Conservation (phyloP, 1,139 yeast species). For the Yamadazyma dendronema region DNA sequence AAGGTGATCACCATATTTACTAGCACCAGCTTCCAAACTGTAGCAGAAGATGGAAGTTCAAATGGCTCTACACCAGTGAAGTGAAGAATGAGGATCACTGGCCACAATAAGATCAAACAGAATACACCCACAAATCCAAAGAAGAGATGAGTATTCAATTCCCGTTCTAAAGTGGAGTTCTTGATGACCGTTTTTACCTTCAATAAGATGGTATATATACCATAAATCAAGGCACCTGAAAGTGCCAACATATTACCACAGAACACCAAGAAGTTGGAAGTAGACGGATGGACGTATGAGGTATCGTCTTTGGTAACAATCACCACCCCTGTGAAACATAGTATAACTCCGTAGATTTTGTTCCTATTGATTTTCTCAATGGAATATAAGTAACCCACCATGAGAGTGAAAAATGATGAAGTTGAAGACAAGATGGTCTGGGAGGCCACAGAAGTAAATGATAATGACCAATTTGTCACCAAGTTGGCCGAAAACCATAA, state of each 20-base stretch:
- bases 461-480: slow-evolving; percentile 81
- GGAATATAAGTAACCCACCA: slow-evolving; percentile 72
- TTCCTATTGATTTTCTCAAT: slow-evolving; percentile 66
- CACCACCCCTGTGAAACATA: slow-evolving; percentile 77
- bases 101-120: slow-evolving; percentile 80
- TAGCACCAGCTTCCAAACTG: slow-evolving; percentile 53
- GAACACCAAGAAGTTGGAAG: slow-evolving; percentile 42
- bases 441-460: slow-evolving; percentile 88
- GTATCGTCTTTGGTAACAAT: slow-evolving; percentile 68
- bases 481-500: slow-evolving; percentile 91
- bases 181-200: slow-evolving; percentile 58
- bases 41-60: slow-evolving; percentile 59
- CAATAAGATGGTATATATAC: slow-evolving; percentile 84
- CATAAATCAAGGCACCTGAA: slow-evolving; percentile 81
- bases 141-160: slow-evolving; percentile 79
- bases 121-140: slow-evolving; percentile 94
- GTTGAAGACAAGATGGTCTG: slow-evolving; percentile 92
- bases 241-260: slow-evolving; percentile 81
- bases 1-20: slow-evolving; percentile 76
- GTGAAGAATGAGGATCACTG: slow-evolving; percentile 66
- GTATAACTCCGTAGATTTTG: slow-evolving; percentile 66
- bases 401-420: slow-evolving; percentile 84
- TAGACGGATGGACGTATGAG: slow-evolving; percentile 27
- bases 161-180: slow-evolving; percentile 57
- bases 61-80: slow-evolving; percentile 63